Evolutionary conservation across 2,329 filamentous ascomycete species (phyloP).

Genomic region (Microcyclospora tardicrescens): DNA sequence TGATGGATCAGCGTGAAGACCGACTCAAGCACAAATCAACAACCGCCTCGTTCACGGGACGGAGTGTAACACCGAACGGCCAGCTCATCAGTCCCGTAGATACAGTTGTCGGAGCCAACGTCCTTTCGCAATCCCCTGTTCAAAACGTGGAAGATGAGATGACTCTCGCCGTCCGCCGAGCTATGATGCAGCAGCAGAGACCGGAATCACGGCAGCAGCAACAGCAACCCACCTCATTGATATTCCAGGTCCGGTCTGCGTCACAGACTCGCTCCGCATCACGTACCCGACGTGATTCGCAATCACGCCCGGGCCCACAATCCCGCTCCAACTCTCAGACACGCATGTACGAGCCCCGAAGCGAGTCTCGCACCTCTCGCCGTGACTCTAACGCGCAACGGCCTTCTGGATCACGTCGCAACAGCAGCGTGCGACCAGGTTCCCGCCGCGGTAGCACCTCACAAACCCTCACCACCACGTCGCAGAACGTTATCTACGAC

Average conservation of each 20-base stretch:
- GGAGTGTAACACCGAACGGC: constrained; percentile 19
- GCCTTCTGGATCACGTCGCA: too few relatives aligned
- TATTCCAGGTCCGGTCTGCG: not conserved
- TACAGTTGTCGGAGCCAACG: constrained; percentile 3
- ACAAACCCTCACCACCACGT: constrained; percentile 13
- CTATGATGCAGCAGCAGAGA: constrained; percentile 21
- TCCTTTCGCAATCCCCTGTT: constrained; percentile 4
- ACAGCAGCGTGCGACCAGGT: too few relatives aligned
- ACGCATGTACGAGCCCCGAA: too few relatives aligned
- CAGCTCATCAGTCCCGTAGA: constrained; percentile 7
- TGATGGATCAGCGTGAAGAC: constrained; percentile 43
- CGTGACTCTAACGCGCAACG: too few relatives aligned
- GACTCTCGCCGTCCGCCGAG: constrained; percentile 52
- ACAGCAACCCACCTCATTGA: not conserved
- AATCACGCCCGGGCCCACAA: too few relatives aligned
- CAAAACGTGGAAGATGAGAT: constrained; percentile 49
- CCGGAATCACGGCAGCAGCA: constrained; percentile 1
- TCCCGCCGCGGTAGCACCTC: constrained; percentile 2
- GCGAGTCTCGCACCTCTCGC: too few relatives aligned
- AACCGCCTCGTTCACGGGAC: constrained; percentile 26
- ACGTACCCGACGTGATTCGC: too few relatives aligned
- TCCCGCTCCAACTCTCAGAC: too few relatives aligned
- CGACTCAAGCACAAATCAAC: constrained; percentile 33
- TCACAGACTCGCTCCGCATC: too few relatives aligned
- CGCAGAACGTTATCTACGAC: constrained; percentile 29